Conservation (phyloP, 2,329 filamentous ascomycete genomes). For the Davidsoniella neocaledoniae region DNA sequence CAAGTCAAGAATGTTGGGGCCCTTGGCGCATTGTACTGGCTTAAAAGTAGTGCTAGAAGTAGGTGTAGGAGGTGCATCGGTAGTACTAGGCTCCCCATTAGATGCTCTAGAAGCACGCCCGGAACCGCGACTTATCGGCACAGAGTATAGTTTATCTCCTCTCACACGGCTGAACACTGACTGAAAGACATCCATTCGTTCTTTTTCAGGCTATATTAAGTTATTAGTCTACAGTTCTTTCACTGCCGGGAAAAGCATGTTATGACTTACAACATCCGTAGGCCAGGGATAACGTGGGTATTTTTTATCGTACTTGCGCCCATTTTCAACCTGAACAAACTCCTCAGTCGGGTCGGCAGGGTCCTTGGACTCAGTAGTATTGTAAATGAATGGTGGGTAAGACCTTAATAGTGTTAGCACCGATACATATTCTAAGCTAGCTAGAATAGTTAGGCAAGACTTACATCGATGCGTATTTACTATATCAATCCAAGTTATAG, state of each 20-base stretch:
- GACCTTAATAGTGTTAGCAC: too few relatives aligned
- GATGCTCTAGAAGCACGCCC: background rate
- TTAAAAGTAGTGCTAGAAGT: slow-evolving; percentile 3
- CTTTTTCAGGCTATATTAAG: slow-evolving; percentile 44
- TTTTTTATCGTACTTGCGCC: slow-evolving; percentile 34
- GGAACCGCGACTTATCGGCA: slow-evolving; percentile 5
- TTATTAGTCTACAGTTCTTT: background rate
- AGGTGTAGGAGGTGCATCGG: slow-evolving; percentile 1
- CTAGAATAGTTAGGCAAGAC: too few relatives aligned
- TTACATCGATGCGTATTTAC: too few relatives aligned
- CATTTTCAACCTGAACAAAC: too few relatives aligned
- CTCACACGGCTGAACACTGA: slow-evolving; percentile 39
- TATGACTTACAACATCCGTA: slow-evolving; percentile 49
- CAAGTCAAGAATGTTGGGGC: slow-evolving; percentile 40
- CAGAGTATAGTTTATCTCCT: slow-evolving; percentile 6
- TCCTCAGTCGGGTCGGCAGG: too few relatives aligned
- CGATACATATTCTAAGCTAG: too few relatives aligned
- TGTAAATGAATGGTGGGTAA: too few relatives aligned
- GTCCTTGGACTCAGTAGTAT: too few relatives aligned
- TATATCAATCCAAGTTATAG: too few relatives aligned
- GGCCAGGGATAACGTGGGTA: slow-evolving; percentile 46
- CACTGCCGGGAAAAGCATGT: slow-evolving; percentile 13
- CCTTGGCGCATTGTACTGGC: slow-evolving; percentile 5
- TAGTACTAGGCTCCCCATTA: background rate
- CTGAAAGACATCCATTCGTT: slow-evolving; percentile 69